Evolutionary conservation across 2,329 filamentous ascomycete genomes (phyloP).

Genomic region (Colletotrichum echinochloae): DNA sequence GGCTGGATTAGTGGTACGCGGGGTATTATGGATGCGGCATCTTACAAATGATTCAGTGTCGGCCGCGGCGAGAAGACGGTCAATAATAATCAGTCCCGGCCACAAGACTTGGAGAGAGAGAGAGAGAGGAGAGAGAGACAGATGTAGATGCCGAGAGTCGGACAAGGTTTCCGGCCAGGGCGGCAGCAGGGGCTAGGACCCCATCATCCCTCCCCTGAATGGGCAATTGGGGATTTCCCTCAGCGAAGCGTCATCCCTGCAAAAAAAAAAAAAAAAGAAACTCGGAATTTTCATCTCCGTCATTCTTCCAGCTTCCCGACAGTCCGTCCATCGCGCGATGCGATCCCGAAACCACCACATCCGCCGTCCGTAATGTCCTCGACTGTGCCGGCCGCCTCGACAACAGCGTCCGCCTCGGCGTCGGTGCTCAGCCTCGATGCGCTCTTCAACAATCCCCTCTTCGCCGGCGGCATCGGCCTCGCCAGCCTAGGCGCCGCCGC

Average conservation of each 20-base stretch:
- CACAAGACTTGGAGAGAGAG: not conserved
- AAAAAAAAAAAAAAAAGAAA: not conserved
- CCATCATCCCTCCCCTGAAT: not conserved
- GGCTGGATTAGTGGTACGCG: no score
- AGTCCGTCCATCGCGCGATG: constrained; percentile 14
- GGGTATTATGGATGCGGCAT: not conserved
- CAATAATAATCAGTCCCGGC: not conserved
- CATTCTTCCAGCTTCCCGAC: not conserved
- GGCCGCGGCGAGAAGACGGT: not conserved
- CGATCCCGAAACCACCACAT: constrained; percentile 19
- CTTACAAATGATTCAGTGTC: not conserved
- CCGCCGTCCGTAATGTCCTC: constrained; percentile 30
- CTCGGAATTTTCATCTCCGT: constrained; percentile 17
- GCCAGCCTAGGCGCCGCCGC: constrained; percentile 87
- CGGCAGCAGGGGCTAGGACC: not conserved
- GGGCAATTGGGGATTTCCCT: not conserved
- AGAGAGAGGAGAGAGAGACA: not conserved
- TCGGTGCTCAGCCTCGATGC: constrained; percentile 62
- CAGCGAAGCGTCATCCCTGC: constrained; percentile 6
- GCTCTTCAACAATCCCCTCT: constrained; percentile 73
- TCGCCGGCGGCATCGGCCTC: constrained; percentile 85
- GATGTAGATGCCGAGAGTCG: not conserved
- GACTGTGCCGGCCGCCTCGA: constrained; percentile 8
- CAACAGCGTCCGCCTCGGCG: constrained; percentile 38
- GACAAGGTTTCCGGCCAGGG: not conserved